Evolutionary conservation across 108 stramenopile species (phyloP).

Genomic region (Chaetoceros tenuissimus): DNA sequence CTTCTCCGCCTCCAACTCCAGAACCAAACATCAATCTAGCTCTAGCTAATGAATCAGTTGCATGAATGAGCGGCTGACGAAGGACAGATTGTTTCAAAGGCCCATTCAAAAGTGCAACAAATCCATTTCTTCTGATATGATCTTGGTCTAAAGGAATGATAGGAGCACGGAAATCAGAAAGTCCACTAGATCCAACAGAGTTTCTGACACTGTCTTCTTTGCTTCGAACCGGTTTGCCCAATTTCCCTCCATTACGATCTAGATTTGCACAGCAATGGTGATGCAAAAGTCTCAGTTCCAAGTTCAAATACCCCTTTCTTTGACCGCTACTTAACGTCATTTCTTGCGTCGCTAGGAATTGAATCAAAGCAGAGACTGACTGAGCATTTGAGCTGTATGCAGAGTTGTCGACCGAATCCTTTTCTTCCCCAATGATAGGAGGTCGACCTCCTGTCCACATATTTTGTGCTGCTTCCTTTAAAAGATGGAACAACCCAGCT

Average conservation of each 20-base stretch:
- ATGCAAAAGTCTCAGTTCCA: constrained; percentile 71
- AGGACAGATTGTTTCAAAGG: constrained; percentile 69
- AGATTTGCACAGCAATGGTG: constrained; percentile 65
- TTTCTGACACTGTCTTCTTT: constrained; percentile 1
- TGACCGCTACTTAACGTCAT: constrained; percentile 62
- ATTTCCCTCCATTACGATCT: constrained; percentile 39
- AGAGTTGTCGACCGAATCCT: constrained; percentile 13
- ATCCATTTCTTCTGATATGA: constrained; percentile 42
- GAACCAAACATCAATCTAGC: constrained; percentile 82
- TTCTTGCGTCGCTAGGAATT: constrained; percentile 75
- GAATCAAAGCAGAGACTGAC: constrained; percentile 37
- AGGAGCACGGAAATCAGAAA: constrained; percentile 68
- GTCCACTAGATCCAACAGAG: neutral
- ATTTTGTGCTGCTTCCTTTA: constrained; percentile 61
- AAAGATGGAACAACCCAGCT: constrained; percentile 61
- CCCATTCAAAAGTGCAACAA: constrained; percentile 57
- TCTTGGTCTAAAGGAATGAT: constrained; percentile 57
- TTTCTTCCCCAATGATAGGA: constrained; percentile 12
- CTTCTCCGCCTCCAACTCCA: constrained; percentile 40
- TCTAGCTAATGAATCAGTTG: constrained; percentile 73
- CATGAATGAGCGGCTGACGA: constrained; percentile 73
- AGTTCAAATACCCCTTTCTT: constrained; percentile 70
- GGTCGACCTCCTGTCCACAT: constrained; percentile 30
- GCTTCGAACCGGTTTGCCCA: constrained; percentile 9
- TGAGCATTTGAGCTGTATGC: constrained; percentile 12